Evolutionary conservation across 1,139 yeast species (phyloP), one percentile per base, ranked within the genome.

Genomic region (Pichia sp.): DNA sequence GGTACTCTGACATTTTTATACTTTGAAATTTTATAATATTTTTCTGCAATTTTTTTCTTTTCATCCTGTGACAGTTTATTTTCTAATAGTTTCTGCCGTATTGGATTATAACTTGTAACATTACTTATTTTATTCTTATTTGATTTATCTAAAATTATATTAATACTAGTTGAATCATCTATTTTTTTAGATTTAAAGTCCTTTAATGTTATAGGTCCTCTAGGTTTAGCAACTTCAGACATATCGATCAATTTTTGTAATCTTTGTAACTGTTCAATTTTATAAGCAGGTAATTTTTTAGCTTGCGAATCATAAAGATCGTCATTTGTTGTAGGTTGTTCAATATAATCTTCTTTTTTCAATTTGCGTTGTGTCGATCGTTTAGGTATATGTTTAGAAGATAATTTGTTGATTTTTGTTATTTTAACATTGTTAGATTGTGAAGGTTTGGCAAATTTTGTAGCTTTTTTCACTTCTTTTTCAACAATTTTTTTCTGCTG

Each of bases 161-260:
- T 44, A 3, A 51, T 28, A 4, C 25, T 10, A 39, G 27, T 16
- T 16, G 5, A 9, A 3, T 41, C 28, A 22, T 41, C 16, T 3
- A 13, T 2, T 3, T 4, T n/a, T 10, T 27, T 27, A 11, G 10
- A 11, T 33, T n/a, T n/a, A 14, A n/a, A 38, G 33, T 46, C 53
- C 25, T 22, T 16, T 14, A 25, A 30, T 8, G 50, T 47, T 5
- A 51, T 44, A 4, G 52, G 48, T 1, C 58, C 56, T 25, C 56
- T 44, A 11, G 64, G 64, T 43, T 51, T 58, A 1, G 60, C 56
- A 22, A 50, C 53, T 30, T 53, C 50, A 3, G 64, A 56, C 53
- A 57, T 53, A 6, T 53, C 51, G 14, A 55, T 45, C 36, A 60
- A 49, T 5, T 47, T 41, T 19, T 52, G 49, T 19, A 54, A 45